Evolutionary conservation across 2,329 filamentous ascomycete genomes (phyloP), one percentile per base, ranked within the genome.

Genomic region (Microdochium bolleyi): DNA sequence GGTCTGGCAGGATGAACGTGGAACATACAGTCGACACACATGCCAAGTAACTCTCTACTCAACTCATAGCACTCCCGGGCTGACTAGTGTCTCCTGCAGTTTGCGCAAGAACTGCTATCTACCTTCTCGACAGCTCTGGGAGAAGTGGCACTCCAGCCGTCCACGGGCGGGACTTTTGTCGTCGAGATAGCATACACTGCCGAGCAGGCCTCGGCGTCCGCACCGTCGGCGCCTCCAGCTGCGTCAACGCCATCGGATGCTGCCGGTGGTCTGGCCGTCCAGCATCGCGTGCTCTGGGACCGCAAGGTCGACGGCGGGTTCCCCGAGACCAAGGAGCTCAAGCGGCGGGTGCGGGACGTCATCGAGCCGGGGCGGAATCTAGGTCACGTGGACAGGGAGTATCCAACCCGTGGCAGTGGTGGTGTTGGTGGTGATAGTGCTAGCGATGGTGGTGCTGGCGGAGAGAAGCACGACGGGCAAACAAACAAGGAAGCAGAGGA

Each of bases 71-170:
- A 34, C 8, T 50, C n/a, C 21, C 30, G 32, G 49, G 24, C n/a
- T n/a, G n/a, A n/a, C n/a, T n/a, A n/a, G n/a, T n/a, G n/a, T n/a
- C n/a, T n/a, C 38, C 32, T 51, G 34, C 60, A 96, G 89, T 96
- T 88, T 68, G 92, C 87, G 49, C 94, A 97, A 77, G 94, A 97
- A 70, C 84, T 99, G 48, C 83, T 99, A 37, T 95, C 90, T 1
- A 99, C 92, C 1, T 99, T 99, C 73, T 82, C 83, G 52, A 89
- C 84, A 1, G 77, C 83, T 48, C 80, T 97, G 2, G 92, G 91
- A 56, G 92, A 97, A 69, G 86, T 97, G 10, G 84, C 92, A 16
- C 79, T 99, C 8, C 83, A 95, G 58, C 94, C 94, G 1, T 78
- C 84, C 14, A 95, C 89, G 0, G 91, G 92, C 19, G 92, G 94